phyloP scores from a whole-genome alignment of 1,139 yeast genomes.

The Candida anutae region DNA sequence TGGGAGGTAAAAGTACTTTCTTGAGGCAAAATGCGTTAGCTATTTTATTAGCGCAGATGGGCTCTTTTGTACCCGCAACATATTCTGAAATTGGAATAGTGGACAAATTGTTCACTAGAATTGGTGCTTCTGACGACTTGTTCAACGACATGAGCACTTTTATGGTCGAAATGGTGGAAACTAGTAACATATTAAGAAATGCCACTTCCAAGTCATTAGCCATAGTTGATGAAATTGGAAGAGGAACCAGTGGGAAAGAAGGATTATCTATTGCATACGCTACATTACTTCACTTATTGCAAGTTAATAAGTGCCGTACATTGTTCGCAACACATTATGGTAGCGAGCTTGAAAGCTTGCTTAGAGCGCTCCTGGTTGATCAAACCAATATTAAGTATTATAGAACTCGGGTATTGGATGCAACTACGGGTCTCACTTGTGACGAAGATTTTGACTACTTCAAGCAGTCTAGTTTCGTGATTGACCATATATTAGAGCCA shows the following conservation, averaged over 20 bases:
- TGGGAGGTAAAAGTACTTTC: conserved; percentile 96
- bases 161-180: conserved; percentile 98
- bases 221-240: conserved; percentile 89
- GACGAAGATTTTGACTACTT: conserved; percentile 3
- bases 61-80: conserved; percentile 79
- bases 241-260: conserved; percentile 88
- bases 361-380: conserved; percentile 17
- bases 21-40: conserved; percentile 83
- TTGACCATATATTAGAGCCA: conserved; percentile 56
- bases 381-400: conserved; percentile 35
- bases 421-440: conserved; percentile 6
- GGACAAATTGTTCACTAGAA: conserved; percentile 79
- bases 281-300: conserved; percentile 51
- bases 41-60: conserved; percentile 81
- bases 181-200: conserved; percentile 66
- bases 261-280: conserved; percentile 91
- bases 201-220: conserved; percentile 78
- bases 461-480: conserved; percentile 26
- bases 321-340: conserved; percentile 95
- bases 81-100: conserved; percentile 70
- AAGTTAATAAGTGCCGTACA: conserved; percentile 58
- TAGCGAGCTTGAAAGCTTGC: conserved; percentile 41
- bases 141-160: conserved; percentile 85
- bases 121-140: conserved; percentile 88
- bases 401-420: conserved; percentile 38